Conservation (phyloP, 1,284 basidiomycete species). For the Coniophora puteana region DNA sequence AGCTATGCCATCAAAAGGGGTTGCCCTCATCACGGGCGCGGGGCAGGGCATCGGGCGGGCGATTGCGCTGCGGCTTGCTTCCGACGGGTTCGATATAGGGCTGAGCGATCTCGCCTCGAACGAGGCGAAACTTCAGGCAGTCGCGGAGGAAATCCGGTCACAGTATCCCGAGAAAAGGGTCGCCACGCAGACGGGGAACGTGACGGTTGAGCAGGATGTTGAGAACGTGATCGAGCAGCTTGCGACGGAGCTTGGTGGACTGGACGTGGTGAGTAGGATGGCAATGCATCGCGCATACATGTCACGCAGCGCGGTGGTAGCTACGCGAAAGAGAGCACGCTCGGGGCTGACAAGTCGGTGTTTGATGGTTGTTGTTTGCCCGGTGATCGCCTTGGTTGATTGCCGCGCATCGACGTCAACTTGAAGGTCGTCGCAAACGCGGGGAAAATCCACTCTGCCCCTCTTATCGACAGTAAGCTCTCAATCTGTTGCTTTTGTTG, state of each 20-base stretch:
- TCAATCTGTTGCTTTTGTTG: slow-evolving; percentile 13
- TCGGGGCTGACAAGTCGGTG: no score
- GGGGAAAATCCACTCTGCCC: slow-evolving; percentile 29
- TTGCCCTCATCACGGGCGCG: slow-evolving; percentile 27
- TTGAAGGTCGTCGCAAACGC: slow-evolving; percentile 35
- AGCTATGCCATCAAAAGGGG: slow-evolving; percentile 13
- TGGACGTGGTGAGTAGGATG: slow-evolving; percentile 7
- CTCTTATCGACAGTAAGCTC: background rate
- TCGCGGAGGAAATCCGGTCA: slow-evolving; percentile 18
- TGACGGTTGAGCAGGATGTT: slow-evolving; percentile 7
- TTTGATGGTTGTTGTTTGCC: no score
- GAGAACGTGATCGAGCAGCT: slow-evolving; percentile 3
- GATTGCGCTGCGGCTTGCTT: slow-evolving; percentile 25
- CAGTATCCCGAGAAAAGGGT: slow-evolving; percentile 13
- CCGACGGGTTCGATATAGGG: slow-evolving; percentile 27
- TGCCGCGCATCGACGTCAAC: no score
- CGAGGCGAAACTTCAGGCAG: slow-evolving; percentile 11
- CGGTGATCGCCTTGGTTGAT: no score
- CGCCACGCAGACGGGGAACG: slow-evolving; percentile 14
- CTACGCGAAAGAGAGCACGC: no score
- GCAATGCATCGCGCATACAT: background rate
- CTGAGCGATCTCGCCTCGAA: slow-evolving; percentile 22
- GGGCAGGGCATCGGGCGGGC: slow-evolving; percentile 26
- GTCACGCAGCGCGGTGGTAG: no score
- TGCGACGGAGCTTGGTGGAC: slow-evolving; percentile 6